Base-by-base conservation (phyloP, 176 grass and related monocot species). In the Oryza meyeriana region DNA sequence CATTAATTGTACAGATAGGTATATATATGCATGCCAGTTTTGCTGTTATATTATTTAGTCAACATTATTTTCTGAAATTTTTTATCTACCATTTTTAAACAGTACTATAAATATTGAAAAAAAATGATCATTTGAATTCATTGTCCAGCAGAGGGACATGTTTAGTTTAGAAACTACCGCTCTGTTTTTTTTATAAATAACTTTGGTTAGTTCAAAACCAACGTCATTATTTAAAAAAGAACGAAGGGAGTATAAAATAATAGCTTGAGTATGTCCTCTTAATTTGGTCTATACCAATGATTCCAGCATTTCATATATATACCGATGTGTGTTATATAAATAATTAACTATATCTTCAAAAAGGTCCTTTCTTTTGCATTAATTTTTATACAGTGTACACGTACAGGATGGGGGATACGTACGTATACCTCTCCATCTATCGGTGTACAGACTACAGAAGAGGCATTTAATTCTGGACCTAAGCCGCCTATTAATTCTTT, bases 401-500 rank as follows among this genome's bases (percentile, higher is more conserved):
- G 9, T 18, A 66, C 2, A 22, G 22, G 32, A 8, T 20, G 64
- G 20, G 36, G 9, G 26, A 30, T 35, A 66, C 13, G n/a, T 39
- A 71, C 14, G 24, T 44, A 71, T 25, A 69, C 68, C 4, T 38
- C 33, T 38, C 12, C 17, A 9, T 67, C 64, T 28, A 22, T 59
- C 13, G 50, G 55, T 25, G 55, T 59, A 59, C 57, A 77, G 34
- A n/a, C n/a, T n/a, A n/a, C n/a, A n/a, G n/a, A n/a, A 59, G 8
- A 41, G 16, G 47, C 78, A 81, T 58, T 81, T 70, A 81, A 58
- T 81, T 81, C n/a, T 58, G 32, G 78, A 81, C 66, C 79, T 81
- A 81, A 71, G 25, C 52, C 50, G 35, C 67, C 79, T 81, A 55
- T 55, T 69, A 36, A 27, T 72, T 39, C 35, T 36, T 35, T 25